Evolutionary conservation across 2,329 filamentous ascomycete species (phyloP).

Genomic region (Sordariomycetes sp.): DNA sequence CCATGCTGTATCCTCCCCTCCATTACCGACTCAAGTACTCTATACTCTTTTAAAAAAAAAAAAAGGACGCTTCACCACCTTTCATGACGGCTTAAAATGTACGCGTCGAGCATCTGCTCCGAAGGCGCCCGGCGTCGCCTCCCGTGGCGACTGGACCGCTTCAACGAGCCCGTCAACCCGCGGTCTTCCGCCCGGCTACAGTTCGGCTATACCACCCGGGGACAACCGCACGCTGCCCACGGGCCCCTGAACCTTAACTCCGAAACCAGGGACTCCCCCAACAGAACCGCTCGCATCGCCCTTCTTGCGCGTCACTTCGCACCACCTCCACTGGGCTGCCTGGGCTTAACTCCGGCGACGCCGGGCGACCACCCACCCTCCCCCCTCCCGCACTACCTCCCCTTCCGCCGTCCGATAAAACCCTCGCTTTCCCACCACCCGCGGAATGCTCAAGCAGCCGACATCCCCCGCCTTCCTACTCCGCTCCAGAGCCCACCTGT

Average conservation of each 20-base stretch:
- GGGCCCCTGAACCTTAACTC: slow-evolving; percentile 1
- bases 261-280: neutral
- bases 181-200: neutral
- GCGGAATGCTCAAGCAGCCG: slow-evolving; percentile 32
- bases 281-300: neutral
- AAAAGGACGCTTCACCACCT: too few relatives aligned
- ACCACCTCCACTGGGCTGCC: neutral
- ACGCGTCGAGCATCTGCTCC: too few relatives aligned
- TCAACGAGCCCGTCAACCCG: too few relatives aligned
- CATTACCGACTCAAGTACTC: too few relatives aligned
- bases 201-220: neutral
- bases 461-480: slow-evolving; percentile 23
- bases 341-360: neutral
- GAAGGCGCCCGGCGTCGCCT: too few relatives aligned
- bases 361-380: neutral
- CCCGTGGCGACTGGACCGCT: too few relatives aligned
- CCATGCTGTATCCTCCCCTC: too few relatives aligned
- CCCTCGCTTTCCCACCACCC: slow-evolving; percentile 6
- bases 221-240: neutral
- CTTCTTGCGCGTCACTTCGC: neutral
- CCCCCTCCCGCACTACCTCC: neutral
- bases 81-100: too few relatives aligned
- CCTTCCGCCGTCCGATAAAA: neutral
- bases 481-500: slow-evolving; percentile 24
- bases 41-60: too few relatives aligned